A percentile compares a stretch with the other conserved stretches of the same genome.
Evolutionary conservation across 495 filamentous ascomycete genomes (phyloP).

Genomic region (Penicillium lagena): DNA sequence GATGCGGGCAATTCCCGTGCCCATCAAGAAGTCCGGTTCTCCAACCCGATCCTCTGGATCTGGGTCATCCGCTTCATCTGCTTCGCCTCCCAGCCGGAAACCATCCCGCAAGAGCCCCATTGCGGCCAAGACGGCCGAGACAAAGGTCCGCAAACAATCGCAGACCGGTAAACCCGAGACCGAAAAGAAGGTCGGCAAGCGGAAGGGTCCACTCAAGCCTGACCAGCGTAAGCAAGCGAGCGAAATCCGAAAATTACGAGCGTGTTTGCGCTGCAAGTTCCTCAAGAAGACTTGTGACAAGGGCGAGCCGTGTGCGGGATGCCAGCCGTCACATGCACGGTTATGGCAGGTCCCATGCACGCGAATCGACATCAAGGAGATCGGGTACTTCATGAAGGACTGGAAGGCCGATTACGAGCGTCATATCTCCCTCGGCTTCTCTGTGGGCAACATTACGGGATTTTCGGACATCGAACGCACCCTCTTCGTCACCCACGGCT

Average conservation of each 20-base stretch:
- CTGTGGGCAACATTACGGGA: conserved; percentile 88
- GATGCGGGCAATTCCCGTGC: conserved; percentile 55
- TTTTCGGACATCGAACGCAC: conserved; percentile 73
- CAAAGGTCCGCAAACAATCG: conserved; percentile 67
- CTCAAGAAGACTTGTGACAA: conserved; percentile 97
- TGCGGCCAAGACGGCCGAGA: conserved; percentile 71
- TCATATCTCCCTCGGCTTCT: conserved; percentile 77
- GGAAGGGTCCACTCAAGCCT: conserved; percentile 81
- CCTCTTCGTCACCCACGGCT: conserved; percentile 83
- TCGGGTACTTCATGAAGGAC: conserved; percentile 96
- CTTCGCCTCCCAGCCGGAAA: conserved; percentile 61
- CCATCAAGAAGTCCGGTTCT: conserved; percentile 63
- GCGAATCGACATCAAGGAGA: conserved; percentile 93
- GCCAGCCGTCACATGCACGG: conserved; percentile 85
- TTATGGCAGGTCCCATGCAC: conserved; percentile 95
- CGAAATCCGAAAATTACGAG: conserved; percentile 86
- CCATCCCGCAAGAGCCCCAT: conserved; percentile 66
- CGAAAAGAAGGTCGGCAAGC: conserved; percentile 85
- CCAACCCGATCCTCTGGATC: conserved; percentile 52
- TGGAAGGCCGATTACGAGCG: conserved; percentile 94
- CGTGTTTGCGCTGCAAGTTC: conserved; percentile 94
- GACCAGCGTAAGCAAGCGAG: conserved; percentile 91
- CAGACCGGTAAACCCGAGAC: conserved; percentile 70
- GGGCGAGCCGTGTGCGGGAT: conserved; percentile 87
- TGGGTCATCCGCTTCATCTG: conserved; percentile 42